Evolutionary conservation across 257 asterid genomes (phyloP).

Genomic region (Fraxinus cuspidata): DNA sequence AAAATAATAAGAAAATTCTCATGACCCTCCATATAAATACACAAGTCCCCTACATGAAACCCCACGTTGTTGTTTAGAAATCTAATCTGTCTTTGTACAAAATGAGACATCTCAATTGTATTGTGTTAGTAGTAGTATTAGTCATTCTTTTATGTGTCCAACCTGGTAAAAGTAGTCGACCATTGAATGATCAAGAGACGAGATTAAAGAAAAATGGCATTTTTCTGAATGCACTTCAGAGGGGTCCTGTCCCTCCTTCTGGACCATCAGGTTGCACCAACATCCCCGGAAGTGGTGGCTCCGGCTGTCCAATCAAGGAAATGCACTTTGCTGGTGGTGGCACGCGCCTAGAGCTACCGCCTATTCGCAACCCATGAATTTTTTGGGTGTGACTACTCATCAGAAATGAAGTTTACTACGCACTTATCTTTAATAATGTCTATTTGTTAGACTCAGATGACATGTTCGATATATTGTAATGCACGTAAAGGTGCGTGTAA

Average conservation of each 20-base stretch:
- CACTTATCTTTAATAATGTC: background rate
- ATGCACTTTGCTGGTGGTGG: constrained; percentile 32
- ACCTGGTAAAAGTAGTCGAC: constrained; percentile 24
- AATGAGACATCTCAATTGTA: constrained; percentile 31
- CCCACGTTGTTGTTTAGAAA: background rate
- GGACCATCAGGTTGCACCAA: constrained; percentile 69
- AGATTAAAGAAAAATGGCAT: constrained; percentile 4
- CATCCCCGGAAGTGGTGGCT: constrained; percentile 60
- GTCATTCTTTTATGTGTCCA: constrained; percentile 15
- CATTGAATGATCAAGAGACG: constrained; percentile 29
- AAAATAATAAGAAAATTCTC: background rate
- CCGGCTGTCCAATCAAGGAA: constrained; percentile 28
- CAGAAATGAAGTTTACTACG: constrained; percentile 13
- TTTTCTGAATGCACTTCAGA: constrained; percentile 35
- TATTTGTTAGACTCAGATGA: background rate
- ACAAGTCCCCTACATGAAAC: background rate
- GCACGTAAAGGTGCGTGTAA: background rate
- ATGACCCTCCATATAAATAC: constrained; percentile 5
- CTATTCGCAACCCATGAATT: constrained; percentile 8
- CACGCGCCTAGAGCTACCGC: background rate
- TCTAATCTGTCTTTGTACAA: background rate
- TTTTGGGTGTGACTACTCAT: constrained; percentile 20
- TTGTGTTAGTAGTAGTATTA: background rate
- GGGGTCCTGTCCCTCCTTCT: constrained; percentile 64
- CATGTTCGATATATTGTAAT: background rate